Percentiles rank a stretch among this genome's conserved stretches.
These are phyloP conservation scores for Fraxinus cuspidata DNA, from an alignment of 257 asterid genomes.

Conservation along the genomic window DNA sequence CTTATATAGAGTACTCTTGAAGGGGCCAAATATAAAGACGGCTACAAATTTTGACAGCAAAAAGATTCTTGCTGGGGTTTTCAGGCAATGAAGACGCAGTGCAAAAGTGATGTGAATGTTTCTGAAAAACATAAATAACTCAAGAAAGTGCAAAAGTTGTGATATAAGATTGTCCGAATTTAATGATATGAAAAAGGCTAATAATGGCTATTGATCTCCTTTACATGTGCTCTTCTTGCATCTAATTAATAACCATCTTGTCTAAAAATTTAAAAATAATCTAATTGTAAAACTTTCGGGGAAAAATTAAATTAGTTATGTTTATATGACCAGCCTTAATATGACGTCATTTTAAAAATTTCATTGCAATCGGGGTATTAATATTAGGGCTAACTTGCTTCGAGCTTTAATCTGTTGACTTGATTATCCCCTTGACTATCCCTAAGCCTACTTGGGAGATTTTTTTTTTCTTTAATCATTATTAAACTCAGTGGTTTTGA, in stretches of 20 bases:
- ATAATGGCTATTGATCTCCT: not conserved
- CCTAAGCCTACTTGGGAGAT: too few relatives aligned
- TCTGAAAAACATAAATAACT: not conserved
- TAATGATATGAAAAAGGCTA: not conserved
- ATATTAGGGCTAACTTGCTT: too few relatives aligned
- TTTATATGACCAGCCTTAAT: too few relatives aligned
- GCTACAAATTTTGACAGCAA: slow-evolving; percentile 24
- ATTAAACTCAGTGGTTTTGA: too few relatives aligned
- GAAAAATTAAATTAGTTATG: too few relatives aligned
- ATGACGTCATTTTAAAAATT: too few relatives aligned
- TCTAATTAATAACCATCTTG: not conserved
- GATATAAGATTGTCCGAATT: not conserved
- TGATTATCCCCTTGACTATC: too few relatives aligned
- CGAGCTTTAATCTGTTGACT: not conserved
- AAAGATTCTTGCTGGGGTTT: slow-evolving; percentile 28
- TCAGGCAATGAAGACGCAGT: not conserved
- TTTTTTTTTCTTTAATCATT: too few relatives aligned
- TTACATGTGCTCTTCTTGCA: not conserved
- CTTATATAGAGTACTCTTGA: slow-evolving; percentile 6
- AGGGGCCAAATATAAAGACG: not conserved
- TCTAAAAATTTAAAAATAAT: not conserved
- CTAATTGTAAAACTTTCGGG: too few relatives aligned
- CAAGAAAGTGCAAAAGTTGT: not conserved
- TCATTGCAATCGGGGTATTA: too few relatives aligned
- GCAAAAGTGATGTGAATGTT: not conserved